These are phyloP conservation scores for Aegilops umbellulata DNA, from an alignment of 176 grass and related monocot genomes.

Conservation along the genomic window DNA sequence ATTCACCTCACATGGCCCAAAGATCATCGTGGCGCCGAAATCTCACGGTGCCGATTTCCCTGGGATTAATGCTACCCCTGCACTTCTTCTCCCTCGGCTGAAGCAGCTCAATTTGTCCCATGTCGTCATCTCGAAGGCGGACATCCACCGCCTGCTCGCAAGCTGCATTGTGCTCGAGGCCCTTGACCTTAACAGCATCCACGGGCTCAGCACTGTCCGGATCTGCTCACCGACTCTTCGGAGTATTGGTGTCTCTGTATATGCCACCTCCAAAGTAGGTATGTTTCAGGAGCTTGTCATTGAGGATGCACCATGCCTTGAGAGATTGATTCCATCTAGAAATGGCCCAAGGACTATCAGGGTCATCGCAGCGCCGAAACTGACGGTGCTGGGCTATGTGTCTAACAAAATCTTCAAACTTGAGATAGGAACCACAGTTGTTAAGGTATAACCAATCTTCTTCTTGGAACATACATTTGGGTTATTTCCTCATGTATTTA, in stretches of 20 bases:
- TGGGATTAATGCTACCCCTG: not conserved
- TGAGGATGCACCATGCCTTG: constrained; percentile 13
- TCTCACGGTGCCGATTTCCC: not conserved
- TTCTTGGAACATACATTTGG: not conserved
- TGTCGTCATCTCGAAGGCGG: not conserved
- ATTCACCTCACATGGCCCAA: not conserved
- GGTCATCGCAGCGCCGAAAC: not conserved
- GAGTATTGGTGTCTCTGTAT: not conserved
- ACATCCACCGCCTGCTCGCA: not conserved
- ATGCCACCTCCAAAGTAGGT: not conserved
- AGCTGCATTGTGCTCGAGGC: not conserved
- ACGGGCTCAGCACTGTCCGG: not conserved
- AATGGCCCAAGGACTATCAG: not conserved
- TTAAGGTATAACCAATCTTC: not conserved
- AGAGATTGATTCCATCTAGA: not conserved
- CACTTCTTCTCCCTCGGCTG: not conserved
- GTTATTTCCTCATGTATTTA: not conserved
- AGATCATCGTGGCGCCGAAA: not conserved
- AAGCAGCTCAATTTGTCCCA: not conserved
- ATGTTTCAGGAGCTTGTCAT: not conserved
- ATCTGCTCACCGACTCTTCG: not conserved
- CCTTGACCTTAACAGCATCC: not conserved
- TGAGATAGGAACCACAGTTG: too few relatives aligned
- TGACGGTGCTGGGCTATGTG: not conserved
- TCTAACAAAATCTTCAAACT: too few relatives aligned